phyloP scores from a whole-genome alignment of 306 rosid species.

The Cicer bijugum region DNA sequence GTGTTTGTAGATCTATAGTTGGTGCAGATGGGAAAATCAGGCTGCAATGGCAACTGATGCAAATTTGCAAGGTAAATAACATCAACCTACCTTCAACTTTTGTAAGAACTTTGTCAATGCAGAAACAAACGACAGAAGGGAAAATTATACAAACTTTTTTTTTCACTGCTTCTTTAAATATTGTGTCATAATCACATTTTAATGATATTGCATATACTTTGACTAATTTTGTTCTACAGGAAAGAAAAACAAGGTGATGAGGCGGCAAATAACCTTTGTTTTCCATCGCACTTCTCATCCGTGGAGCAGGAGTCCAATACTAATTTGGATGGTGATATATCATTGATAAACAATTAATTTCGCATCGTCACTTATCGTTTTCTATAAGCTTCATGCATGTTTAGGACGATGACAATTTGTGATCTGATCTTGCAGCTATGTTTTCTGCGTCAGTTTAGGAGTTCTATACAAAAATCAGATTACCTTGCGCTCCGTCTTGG shows the following conservation, averaged over 20 bases:
- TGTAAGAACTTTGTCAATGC: constrained; percentile 6
- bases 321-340: constrained; percentile 85
- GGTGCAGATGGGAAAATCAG: constrained; percentile 94
- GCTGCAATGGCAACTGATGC: constrained; percentile 55
- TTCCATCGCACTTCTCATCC: constrained; percentile 96
- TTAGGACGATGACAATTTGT: constrained; percentile 39
- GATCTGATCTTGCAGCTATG: constrained; percentile 74
- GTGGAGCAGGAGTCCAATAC: constrained; percentile 90
- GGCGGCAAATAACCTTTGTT: constrained; percentile 86
- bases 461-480: constrained; percentile 80
- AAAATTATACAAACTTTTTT: constrained; percentile 5
- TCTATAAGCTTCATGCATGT: background rate
- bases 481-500: constrained; percentile 96
- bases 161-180: constrained; percentile 16
- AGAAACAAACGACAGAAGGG: constrained; percentile 7
- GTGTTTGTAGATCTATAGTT: constrained; percentile 80
- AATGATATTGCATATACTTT: constrained; percentile 12
- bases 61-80: constrained; percentile 64
- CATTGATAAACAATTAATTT: constrained; percentile 26
- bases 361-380: background rate
- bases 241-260: constrained; percentile 78
- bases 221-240: constrained; percentile 49
- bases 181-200: constrained; percentile 7
- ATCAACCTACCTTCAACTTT: constrained; percentile 25
- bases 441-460: constrained; percentile 86